Base-by-base conservation (phyloP, 257 asterid genomes). In the Solanum sitiens region DNA sequence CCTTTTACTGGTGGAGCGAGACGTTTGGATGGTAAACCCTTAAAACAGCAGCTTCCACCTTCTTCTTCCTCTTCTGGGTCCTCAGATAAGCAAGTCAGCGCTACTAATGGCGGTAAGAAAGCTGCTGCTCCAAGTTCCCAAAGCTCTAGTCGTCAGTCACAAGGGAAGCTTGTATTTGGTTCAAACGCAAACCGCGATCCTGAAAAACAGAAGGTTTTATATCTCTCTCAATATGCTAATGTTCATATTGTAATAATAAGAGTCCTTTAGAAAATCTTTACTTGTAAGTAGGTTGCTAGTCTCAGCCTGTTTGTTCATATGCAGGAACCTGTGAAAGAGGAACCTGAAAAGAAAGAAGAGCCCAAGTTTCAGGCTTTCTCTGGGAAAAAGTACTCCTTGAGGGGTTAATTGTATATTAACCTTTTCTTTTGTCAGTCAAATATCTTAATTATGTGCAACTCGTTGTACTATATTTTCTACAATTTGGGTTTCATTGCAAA, bases 131-230 rank as follows among this genome's bases (percentile, higher is more conserved):
- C 98, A 45, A 91, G 93, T 89, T 88, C 98, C 42, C 98, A 94
- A 84, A 91, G 92, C 86, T 42, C 94, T 67, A 93, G 86, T 86
- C 94, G 94, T 56, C 99, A 96, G 86, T 90, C 98, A 72, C 98
- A 93, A 80, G 99, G 99, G 56, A 97, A 97, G 92, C 98, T 97
- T 8, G 98, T 97, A 21, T 97, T 97, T 61, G 99, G 99, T 83
- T 92, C 99, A 32, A 96, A 94, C 87, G 88, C 89, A 50, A 93
- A 87, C 86, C 98, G 94, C 14, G 18, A 91, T 18, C 90, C 86
- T 6, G 98, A 91, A 42, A 68, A 94, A n/a, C 90, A 88, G 23
- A 94, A 96, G 97, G 98, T 96, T 83, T 59, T 25, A 8, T 80
- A 2, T 47, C 47, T 32, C 86, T 4, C 21, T n/a, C 12, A n/a